Conservation (phyloP, 2,329 filamentous ascomycete species). For the Keithomyces neogunnii region DNA sequence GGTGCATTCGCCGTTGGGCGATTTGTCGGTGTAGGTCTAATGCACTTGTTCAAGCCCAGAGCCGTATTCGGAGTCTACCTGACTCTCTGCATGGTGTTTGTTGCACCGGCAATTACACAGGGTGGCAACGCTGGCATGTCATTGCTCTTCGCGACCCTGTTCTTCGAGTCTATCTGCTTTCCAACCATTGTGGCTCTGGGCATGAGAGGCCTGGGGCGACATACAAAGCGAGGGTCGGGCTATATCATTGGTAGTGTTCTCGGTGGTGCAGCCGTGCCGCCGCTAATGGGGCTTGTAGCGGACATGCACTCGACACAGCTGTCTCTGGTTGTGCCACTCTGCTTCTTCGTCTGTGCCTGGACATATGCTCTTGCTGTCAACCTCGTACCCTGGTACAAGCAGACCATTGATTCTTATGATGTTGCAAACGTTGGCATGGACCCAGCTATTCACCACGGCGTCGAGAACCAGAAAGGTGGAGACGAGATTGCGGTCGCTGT, state of each 20-base stretch:
- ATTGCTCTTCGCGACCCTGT: slow-evolving; percentile 62
- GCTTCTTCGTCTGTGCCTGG: slow-evolving; percentile 48
- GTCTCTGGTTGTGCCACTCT: slow-evolving; percentile 58
- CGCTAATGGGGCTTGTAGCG: slow-evolving; percentile 55
- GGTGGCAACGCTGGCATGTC: slow-evolving; percentile 38
- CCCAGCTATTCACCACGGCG: neutral
- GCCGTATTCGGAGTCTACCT: slow-evolving; percentile 61
- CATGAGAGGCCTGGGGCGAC: slow-evolving; percentile 66
- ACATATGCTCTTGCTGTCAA: slow-evolving; percentile 55
- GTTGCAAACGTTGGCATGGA: slow-evolving; percentile 31
- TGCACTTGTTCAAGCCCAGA: slow-evolving; percentile 59
- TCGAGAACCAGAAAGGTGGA: neutral
- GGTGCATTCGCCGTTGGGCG: slow-evolving; percentile 64
- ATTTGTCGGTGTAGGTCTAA: slow-evolving; percentile 57
- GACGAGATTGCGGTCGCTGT: neutral
- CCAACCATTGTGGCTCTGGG: slow-evolving; percentile 73
- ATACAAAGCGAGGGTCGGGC: slow-evolving; percentile 69
- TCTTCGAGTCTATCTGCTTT: slow-evolving; percentile 76
- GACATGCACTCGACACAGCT: slow-evolving; percentile 37
- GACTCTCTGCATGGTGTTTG: slow-evolving; percentile 55
- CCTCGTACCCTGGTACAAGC: slow-evolving; percentile 55
- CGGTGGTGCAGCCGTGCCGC: slow-evolving; percentile 67
- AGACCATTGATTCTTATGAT: slow-evolving; percentile 51
- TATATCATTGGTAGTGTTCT: slow-evolving; percentile 60
- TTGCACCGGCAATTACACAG: slow-evolving; percentile 38